phyloP scores from a whole-genome alignment of 2,329 filamentous ascomycete species.

The Phoma sp. region DNA sequence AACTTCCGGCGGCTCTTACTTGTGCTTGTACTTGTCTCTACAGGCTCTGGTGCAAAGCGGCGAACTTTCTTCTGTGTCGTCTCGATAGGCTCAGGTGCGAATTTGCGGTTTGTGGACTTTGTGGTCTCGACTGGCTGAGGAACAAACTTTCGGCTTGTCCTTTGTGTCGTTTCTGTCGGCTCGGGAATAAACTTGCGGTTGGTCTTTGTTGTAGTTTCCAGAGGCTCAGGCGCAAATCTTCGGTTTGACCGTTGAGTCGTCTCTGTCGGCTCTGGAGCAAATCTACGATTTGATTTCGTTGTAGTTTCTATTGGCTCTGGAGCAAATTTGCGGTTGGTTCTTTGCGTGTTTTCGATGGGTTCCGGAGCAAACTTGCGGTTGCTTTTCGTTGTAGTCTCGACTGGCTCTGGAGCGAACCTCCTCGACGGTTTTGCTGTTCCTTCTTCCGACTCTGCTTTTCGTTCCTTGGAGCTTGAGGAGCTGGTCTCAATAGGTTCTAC shows the following conservation, averaged over 20 bases:
- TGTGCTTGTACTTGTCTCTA: conserved; percentile 34
- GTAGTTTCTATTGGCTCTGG: conserved; percentile 43
- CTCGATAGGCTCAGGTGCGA: conserved; percentile 50
- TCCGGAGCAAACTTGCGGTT: conserved; percentile 69
- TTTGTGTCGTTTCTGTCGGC: conserved; percentile 35
- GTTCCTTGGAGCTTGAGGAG: conserved; percentile 60
- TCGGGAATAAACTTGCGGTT: conserved; percentile 34
- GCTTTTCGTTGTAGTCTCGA: conserved; percentile 68
- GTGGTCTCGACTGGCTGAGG: conserved; percentile 77
- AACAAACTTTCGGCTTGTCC: conserved; percentile 63
- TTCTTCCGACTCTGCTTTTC: conserved; percentile 65
- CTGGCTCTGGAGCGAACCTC: conserved; percentile 71
- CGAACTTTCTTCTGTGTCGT: conserved; percentile 50
- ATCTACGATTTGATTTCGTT: conserved; percentile 53
- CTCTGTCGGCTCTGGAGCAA: conserved; percentile 74
- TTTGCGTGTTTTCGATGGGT: conserved; percentile 72
- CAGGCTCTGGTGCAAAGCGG: conserved; percentile 34
- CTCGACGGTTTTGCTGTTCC: conserved; percentile 30
- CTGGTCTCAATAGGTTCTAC: conserved; percentile 47
- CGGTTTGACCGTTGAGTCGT: conserved; percentile 64
- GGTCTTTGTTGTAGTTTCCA: conserved; percentile 45
- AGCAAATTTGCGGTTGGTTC: conserved; percentile 52
- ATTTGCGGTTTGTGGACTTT: conserved; percentile 58
- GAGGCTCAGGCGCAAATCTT: conserved; percentile 49
- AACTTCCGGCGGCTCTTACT: conserved; percentile 38